Conservation (phyloP, 2,329 filamentous ascomycete species). For the Hypomyces rosellus region DNA sequence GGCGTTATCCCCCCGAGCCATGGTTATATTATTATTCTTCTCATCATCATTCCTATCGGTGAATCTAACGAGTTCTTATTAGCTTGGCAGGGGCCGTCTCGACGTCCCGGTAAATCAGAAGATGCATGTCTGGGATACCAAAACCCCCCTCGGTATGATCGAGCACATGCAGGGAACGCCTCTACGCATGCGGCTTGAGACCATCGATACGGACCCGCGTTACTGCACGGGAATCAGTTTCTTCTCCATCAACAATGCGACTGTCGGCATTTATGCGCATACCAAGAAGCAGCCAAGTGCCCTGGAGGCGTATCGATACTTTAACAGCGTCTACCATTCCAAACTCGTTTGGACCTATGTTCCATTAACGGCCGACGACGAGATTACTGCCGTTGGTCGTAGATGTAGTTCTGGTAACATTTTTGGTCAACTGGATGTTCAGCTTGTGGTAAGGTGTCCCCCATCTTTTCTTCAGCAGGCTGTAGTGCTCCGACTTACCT, state of each 20-base stretch:
- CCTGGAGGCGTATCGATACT: neutral
- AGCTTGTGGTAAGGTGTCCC: neutral
- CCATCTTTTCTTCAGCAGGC: neutral
- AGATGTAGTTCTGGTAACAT: neutral
- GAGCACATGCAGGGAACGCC: neutral
- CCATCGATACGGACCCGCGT: neutral
- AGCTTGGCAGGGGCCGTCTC: slow-evolving; percentile 2
- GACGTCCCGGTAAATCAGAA: neutral
- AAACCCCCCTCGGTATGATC: neutral
- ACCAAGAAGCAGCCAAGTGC: neutral
- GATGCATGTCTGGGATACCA: neutral
- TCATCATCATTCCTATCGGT: neutral
- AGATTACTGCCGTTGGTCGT: neutral
- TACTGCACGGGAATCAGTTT: slow-evolving; percentile 3
- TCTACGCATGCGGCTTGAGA: neutral
- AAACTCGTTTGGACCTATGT: neutral
- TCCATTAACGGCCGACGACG: neutral
- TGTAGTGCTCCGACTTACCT: neutral
- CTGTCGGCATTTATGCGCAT: neutral
- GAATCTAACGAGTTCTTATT: neutral
- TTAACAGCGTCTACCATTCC: neutral
- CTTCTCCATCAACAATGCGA: neutral
- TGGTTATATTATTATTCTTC: too few relatives aligned
- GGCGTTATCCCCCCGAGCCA: too few relatives aligned
- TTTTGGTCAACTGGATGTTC: neutral